Base-by-base conservation (phyloP, 2,329 filamentous ascomycete species). In the Pseudofabraea citricarpa region DNA sequence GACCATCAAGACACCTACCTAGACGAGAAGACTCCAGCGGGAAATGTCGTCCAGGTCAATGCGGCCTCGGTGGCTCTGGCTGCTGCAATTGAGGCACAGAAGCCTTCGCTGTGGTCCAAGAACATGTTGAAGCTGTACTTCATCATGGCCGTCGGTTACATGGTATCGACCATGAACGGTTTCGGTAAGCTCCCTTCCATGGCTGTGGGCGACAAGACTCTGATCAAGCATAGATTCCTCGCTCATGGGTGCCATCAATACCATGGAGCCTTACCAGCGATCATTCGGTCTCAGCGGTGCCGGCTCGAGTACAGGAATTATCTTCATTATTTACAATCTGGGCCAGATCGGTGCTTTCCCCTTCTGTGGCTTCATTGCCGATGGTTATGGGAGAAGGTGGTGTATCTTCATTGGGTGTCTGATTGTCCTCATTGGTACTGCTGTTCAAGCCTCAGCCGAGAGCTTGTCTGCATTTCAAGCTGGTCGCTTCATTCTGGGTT, bases 401-500 rank as follows among this genome's bases (percentile, higher is more conserved):
- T 74, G 75, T 41, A 80, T 80, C 60, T 77, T 78, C 48, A 64
- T 75, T 37, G 77, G 77, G 6, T 73, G 70, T 41, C 41, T 70
- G 2, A 66, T 77, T 50, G 73, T 80, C 37, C 57, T 77, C 16
- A 41, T 74, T 31, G 74, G 74, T 10, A 71, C 72, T 2, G 68
- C 73, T 38, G 53, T 79, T 20, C 71, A 76, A 55, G 67, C 67
- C 3, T 67, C 74, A 8, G 67, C 72, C 24, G 55, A 66, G 39
- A 65, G 64, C 35, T 64, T 69, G 2, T 64, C 61, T 8, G 70
- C 74, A 46, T 81, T 83, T 59, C 75, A 82, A 60, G 75, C 65
- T 6, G 73, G 74, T 5, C 66, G 75, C 19, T 77, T 78, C 54
- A 53, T 77, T 19, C 66, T 78, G 16, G 74, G 74, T 6, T 75